Evolutionary conservation across 306 rosid species (phyloP).

Genomic region (Fagus crenata): DNA sequence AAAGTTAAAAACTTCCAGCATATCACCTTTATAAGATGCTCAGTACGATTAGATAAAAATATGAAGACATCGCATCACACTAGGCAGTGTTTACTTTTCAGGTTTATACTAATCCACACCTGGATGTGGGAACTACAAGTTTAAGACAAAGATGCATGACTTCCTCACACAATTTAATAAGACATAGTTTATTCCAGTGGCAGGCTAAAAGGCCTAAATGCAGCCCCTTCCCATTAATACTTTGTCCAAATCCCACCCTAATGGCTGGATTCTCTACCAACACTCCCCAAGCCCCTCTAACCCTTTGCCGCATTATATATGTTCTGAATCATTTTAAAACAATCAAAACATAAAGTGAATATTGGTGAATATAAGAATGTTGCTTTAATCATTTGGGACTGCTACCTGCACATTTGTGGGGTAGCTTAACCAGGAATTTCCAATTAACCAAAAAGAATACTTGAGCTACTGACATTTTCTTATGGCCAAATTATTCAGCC

Average conservation of each 20-base stretch:
- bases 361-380: not conserved
- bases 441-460: constrained; percentile 7
- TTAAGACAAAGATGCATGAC: not conserved
- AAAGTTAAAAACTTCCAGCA: not conserved
- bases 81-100: constrained; percentile 7
- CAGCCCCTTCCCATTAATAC: no score
- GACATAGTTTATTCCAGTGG: not conserved
- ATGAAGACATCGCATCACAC: not conserved
- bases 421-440: not conserved
- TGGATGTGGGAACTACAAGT: not conserved
- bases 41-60: not conserved
- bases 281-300: not conserved
- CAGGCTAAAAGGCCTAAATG: not conserved
- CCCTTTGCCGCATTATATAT: not conserved
- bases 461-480: not conserved
- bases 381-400: not conserved
- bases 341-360: not conserved
- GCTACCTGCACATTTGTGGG: not conserved
- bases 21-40: not conserved
- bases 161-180: not conserved
- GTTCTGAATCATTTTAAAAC: not conserved
- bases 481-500: no score
- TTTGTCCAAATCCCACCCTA: not conserved
- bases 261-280: not conserved
- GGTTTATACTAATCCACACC: constrained; percentile 6